A percentile compares a stretch with the other conserved stretches of the same genome.
These are phyloP conservation scores for Sporobolomyces roseus DNA, from an alignment of 768 basidiomycete species.

Conservation along the genomic window DNA sequence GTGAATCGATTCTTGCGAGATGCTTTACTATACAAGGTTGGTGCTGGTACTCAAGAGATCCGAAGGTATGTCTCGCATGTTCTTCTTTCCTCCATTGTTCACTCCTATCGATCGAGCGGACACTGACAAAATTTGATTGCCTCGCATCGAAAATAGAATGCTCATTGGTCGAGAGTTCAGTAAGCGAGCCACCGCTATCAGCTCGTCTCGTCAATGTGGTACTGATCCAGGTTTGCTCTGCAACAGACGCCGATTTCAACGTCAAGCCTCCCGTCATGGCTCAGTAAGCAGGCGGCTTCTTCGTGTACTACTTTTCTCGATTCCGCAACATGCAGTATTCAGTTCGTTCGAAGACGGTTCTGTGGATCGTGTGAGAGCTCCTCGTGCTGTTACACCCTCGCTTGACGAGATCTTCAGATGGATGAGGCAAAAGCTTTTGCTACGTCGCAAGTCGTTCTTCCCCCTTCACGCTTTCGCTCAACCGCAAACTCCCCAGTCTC, in stretches of 20 bases:
- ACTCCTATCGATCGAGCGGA: not conserved
- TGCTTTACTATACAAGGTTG: conserved; percentile 82
- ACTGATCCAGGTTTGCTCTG: not conserved
- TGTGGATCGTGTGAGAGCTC: too few species aligned
- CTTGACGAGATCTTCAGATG: too few species aligned
- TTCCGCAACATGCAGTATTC: too few species aligned
- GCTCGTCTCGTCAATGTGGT: not conserved
- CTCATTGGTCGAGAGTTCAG: conserved; percentile 86
- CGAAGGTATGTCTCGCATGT: conserved; percentile 8
- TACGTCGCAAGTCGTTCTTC: too few species aligned
- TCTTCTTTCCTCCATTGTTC: not conserved
- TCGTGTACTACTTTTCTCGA: too few species aligned
- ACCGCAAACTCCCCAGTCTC: too few species aligned
- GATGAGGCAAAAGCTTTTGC: too few species aligned
- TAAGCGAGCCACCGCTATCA: conserved; percentile 45
- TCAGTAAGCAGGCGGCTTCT: too few species aligned
- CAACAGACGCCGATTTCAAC: not conserved
- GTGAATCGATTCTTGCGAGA: conserved; percentile 82
- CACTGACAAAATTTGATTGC: too few species aligned
- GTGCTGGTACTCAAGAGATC: conserved; percentile 76
- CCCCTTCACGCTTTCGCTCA: too few species aligned
- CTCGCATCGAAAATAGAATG: conserved; percentile 23
- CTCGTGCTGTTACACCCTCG: too few species aligned
- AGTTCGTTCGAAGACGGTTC: too few species aligned
- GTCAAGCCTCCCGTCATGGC: not conserved